Evolutionary conservation across 495 filamentous ascomycete genomes (phyloP), one percentile per base, ranked within the genome.

Genomic region (Hyaloscypha finlandica): DNA sequence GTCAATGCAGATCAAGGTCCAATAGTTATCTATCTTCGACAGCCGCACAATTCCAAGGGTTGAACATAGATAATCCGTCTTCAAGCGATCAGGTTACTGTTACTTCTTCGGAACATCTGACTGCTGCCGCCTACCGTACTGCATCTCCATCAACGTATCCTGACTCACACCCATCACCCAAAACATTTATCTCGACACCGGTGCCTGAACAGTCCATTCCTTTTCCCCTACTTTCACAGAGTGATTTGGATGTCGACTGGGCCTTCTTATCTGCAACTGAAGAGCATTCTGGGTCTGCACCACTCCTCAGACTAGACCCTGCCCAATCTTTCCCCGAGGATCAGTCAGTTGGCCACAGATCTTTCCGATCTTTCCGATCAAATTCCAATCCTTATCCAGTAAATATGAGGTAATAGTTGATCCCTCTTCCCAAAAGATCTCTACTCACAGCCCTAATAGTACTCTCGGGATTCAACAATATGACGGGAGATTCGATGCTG

Each of bases 391-490:
- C 66, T 20, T 25, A 63, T 56, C 66, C 69, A 60, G 67, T 58
- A 61, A 70, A 66, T 45, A 74, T 74, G 72, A 74, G 71, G 71
- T 74, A 65, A 29, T 59, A 4, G 53, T 1, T 48, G 42, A 30
- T 22, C 51, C 53, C 54, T 25, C 32, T 8, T 53, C 11, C 56
- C 22, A 55, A 39, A 30, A 48, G 4, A 19, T 42, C 25, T 4
- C 54, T 30, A 31, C 61, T 69, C 22, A 71, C 66, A 60, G 33
- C 14, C 16, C 20, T 53, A 22, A 19, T 39, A 74, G 72, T 63
- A 61, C 69, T 29, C 42, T 74, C n/a, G 72, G 72, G 22, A 68
- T 74, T 55, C 72, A 74, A 53, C 69, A 69, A 33, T 74, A 74
- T 65, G 69, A 74, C 63, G 35, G 48, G 33, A 63, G 67, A 8